Percentiles rank a stretch among this genome's conserved stretches.
phyloP scores from a whole-genome alignment of 345 rosid species.

The Clausena lansium region DNA sequence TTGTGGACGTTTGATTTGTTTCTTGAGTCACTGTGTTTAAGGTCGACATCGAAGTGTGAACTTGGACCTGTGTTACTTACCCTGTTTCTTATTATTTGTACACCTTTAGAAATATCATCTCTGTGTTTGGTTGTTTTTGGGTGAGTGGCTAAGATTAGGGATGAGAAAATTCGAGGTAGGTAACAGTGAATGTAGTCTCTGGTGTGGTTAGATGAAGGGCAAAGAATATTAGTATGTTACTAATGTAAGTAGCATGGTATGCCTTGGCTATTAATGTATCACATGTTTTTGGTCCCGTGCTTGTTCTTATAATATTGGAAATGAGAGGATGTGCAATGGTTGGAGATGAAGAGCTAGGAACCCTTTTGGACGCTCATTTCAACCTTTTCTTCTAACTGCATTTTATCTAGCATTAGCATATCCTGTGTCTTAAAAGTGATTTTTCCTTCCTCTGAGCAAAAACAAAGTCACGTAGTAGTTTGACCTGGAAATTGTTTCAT shows the following conservation, averaged over 20 bases:
- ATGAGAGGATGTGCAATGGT: background rate
- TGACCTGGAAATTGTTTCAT: background rate
- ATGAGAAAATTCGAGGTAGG: background rate
- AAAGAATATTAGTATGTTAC: background rate
- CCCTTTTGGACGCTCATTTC: background rate
- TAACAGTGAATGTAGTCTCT: background rate
- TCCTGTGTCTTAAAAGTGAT: background rate
- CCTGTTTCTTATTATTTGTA: background rate
- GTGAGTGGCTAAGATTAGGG: background rate
- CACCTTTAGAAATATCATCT: background rate
- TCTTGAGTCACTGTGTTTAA: background rate
- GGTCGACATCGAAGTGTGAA: background rate
- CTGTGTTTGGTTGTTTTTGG: background rate
- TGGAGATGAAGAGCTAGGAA: background rate
- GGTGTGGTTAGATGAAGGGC: background rate
- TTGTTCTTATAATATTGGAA: background rate
- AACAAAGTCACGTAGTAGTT: background rate
- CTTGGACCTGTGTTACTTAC: background rate
- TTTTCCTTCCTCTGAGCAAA: background rate
- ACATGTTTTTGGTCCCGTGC: background rate
- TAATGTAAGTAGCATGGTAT: background rate
- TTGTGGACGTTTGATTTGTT: background rate
- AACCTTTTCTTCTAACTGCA: background rate
- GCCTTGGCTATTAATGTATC: background rate
- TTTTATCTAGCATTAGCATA: background rate